Base-by-base conservation (phyloP, 352 stramenopile species). In the Globisporangium radiosum region DNA sequence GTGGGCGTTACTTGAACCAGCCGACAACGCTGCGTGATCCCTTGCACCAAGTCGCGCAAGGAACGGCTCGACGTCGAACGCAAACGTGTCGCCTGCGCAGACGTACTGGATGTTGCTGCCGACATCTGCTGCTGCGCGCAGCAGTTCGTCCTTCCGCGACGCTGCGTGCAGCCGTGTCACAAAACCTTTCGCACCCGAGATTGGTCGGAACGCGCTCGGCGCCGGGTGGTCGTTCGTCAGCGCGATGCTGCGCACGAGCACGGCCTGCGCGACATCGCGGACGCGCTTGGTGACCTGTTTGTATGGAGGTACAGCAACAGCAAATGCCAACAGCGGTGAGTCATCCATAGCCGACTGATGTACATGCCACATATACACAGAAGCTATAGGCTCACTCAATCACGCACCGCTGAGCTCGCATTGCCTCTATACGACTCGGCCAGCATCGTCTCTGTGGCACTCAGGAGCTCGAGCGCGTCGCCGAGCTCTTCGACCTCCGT, bases 31-130 rank as follows among this genome's bases (percentile, higher is more conserved):
- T 45, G 38, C n/a, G 15, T 61, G 15, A n/a, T 15, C 4, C 4
- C 7, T 40, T 44, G n/a, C 57, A 44, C 75, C 62, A 54, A 88
- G 79, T 3, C 78, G 57, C 50, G 72, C 71, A 39, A 87, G 55
- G 64, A 81, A 89, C n/a, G 81, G 81, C 39, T 88, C 75, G 13
- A 89, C 70, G 66, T 89, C 78, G 49, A 85, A 85, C 1, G 80
- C 68, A 57, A 80, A 91, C 14, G 76, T 68, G 59, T 89, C 81
- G 25, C 75, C 75, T 33, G 60, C 71, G 59, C 76, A 91, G 25
- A 61, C 44, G 48, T 65, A 65, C 13, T 65, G 54, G 33, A 52
- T 56, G 36, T 45, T 56, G 15, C 8, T 59, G 55, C 25, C 76
- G 74, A 50, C 67, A 15, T 40, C 69, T 11, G 52, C 56, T n/a